Percentiles rank a stretch among this genome's conserved stretches.
phyloP scores from a whole-genome alignment of 1,284 basidiomycete genomes.

The Inonotus obliquus region DNA sequence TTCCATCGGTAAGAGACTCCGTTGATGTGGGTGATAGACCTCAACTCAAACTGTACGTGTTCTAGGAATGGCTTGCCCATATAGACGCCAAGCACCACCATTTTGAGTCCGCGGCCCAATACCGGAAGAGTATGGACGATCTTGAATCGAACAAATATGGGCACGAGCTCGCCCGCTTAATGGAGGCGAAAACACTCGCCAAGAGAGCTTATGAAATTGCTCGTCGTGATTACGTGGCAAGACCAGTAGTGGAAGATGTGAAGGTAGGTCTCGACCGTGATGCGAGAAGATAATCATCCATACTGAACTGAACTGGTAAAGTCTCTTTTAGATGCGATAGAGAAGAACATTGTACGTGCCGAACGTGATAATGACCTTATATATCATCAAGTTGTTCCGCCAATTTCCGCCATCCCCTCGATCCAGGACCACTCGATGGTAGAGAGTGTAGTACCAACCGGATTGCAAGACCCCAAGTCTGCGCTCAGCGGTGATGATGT shows the following conservation, averaged over 20 bases:
- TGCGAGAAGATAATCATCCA: background rate
- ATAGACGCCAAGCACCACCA: constrained; percentile 81
- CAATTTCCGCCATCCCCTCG: constrained; percentile 60
- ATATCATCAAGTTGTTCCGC: constrained; percentile 86
- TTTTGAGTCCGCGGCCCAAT: constrained; percentile 89
- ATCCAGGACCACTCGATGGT: constrained; percentile 73
- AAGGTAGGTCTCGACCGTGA: constrained; percentile 46
- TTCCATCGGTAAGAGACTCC: constrained; percentile 46
- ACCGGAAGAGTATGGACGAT: constrained; percentile 87
- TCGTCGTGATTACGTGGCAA: constrained; percentile 55
- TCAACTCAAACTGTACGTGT: background rate
- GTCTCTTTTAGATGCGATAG: constrained; percentile 65
- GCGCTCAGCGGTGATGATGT: constrained; percentile 45
- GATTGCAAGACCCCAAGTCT: constrained; percentile 58
- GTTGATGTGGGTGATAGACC: background rate
- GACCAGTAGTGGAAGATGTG: constrained; percentile 68
- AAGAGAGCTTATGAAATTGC: constrained; percentile 75
- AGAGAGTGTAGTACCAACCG: constrained; percentile 54
- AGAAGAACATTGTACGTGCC: constrained; percentile 68
- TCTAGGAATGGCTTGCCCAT: constrained; percentile 78
- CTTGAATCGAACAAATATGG: constrained; percentile 87
- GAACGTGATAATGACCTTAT: constrained; percentile 95
- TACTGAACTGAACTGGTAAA: constrained; percentile 27
- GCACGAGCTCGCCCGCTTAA: constrained; percentile 72
- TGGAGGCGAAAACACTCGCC: constrained; percentile 60